Evolutionary conservation across 495 filamentous ascomycete genomes (phyloP), one percentile per base, ranked within the genome.

Genomic region (Aspergillus steynii): DNA sequence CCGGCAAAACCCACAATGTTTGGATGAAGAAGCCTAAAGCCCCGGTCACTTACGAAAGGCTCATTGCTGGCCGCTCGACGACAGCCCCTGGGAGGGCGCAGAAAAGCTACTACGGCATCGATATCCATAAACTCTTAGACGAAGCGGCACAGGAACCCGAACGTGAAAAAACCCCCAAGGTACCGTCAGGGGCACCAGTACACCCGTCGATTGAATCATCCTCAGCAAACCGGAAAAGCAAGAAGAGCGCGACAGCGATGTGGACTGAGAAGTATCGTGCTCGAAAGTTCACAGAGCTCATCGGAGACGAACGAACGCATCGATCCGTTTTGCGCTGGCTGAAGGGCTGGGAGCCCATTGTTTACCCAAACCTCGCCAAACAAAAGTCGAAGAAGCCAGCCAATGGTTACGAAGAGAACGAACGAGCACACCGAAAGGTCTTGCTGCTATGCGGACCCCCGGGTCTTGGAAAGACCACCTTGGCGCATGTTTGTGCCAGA

Each of bases 241-340:
- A 68, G 55, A 69, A 77, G 61, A 31, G 75, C 63, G 67, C 70
- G n/a, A 82, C 76, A 55, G 74, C 80, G 57, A 81, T 91, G 71
- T 96, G 90, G 91, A 93, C 90, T 0, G 90, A 95, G 68, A 96
- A 94, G 66, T 96, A 99, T 70, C 88, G 95, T 25, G 94, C 95
- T 34, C 87, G 85, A 56, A 92, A 88, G 64, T 99, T 97, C 64
- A 93, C 91, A 54, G 95, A 98, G 62, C 80, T 99, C 0, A 87
- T 96, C 59, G 96, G 96, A 5, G 95, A 99, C 66, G 95, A 99
- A 67, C 83, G 93, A 51, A 97, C 94, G 12, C 94, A 98, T 75
- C 86, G 95, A 53, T 86, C 89, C 56, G 95, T 99, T 4, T 78
- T 99, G 45, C 87, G 89, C 56, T 99, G 95, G 95, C 77, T 99